A percentile compares a stretch with the other conserved stretches of the same genome.
phyloP scores from a whole-genome alignment of 116 monocot genomes.

The Thalassia testudinum region DNA sequence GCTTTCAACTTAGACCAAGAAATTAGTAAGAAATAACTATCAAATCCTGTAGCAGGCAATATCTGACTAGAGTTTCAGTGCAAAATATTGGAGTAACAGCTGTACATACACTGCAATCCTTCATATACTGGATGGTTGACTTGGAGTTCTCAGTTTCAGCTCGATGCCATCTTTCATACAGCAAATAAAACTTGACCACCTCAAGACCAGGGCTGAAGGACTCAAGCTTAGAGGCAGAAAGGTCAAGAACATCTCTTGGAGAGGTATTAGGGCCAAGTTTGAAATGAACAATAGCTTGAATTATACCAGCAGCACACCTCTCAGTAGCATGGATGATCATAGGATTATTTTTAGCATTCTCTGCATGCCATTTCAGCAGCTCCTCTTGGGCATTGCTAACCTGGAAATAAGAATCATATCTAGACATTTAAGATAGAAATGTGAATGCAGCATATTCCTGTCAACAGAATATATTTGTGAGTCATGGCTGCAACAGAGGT shows the following conservation, averaged over 20 bases:
- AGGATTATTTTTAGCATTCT: constrained; percentile 53
- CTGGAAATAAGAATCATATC: no score
- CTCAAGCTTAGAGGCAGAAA: constrained; percentile 23
- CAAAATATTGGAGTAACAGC: not conserved
- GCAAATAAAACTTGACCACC: constrained; percentile 45
- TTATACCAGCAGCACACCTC: constrained; percentile 83
- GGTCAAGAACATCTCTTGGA: constrained; percentile 44
- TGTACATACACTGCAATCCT: constrained; percentile 23
- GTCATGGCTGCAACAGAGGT: not conserved
- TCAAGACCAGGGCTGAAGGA: constrained; percentile 32
- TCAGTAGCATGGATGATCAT: constrained; percentile 68
- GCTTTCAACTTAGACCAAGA: not conserved
- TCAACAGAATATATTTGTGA: not conserved
- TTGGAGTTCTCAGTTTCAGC: constrained; percentile 32
- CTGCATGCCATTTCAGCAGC: constrained; percentile 64
- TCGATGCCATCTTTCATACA: constrained; percentile 61
- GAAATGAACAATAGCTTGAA: constrained; percentile 80
- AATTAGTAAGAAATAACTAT: not conserved
- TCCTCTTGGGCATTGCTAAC: constrained; percentile 91
- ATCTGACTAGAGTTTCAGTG: not conserved
- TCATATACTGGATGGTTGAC: constrained; percentile 25
- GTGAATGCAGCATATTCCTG: not conserved
- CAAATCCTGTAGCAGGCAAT: not conserved
- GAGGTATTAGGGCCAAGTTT: constrained; percentile 56
- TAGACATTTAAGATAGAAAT: no score